A percentile compares a stretch with the other conserved stretches of the same genome.
Evolutionary conservation across 2,329 filamentous ascomycete genomes (phyloP).

Genomic region (Ophiocordyceps sinensis): DNA sequence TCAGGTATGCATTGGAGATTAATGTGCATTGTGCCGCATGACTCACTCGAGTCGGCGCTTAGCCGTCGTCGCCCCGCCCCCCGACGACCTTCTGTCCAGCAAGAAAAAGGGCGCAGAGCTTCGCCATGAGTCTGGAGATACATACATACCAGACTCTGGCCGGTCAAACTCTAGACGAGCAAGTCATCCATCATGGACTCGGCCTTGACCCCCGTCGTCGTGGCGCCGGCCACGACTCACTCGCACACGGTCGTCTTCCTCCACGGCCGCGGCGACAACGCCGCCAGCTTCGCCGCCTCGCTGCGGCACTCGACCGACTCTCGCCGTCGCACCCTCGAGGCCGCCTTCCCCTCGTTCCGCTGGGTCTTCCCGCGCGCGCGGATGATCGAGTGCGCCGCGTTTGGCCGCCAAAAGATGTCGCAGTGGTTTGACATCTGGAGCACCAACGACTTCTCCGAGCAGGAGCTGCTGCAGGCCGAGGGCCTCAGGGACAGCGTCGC

Average conservation of each 20-base stretch:
- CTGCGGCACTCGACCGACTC: constrained; percentile 18
- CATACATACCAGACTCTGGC: too few relatives aligned
- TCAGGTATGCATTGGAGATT: too few relatives aligned
- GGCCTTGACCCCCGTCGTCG: neutral
- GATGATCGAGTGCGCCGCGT: constrained; percentile 11
- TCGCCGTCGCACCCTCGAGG: constrained; percentile 16
- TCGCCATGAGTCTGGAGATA: too few relatives aligned
- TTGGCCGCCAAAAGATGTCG: constrained; percentile 9
- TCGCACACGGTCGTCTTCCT: constrained; percentile 30
- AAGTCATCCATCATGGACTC: neutral
- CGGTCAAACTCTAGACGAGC: neutral
- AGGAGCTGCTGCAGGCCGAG: constrained; percentile 25
- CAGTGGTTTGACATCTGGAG: constrained; percentile 40
- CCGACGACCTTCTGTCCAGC: too few relatives aligned
- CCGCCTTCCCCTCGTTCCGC: constrained; percentile 28
- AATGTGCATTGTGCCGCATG: too few relatives aligned
- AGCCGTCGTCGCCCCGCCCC: too few relatives aligned
- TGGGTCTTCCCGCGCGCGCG: constrained; percentile 35
- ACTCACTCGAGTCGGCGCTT: too few relatives aligned
- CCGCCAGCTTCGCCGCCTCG: constrained; percentile 15
- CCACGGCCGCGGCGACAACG: constrained; percentile 28
- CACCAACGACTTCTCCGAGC: constrained; percentile 21
- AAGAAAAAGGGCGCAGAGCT: too few relatives aligned
- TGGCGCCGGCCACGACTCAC: constrained; percentile 11
- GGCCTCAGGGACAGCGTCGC: constrained; percentile 25